Percentiles rank a stretch among this genome's conserved stretches.
These are phyloP conservation scores for Puccinia horiana DNA, from an alignment of 1,284 basidiomycete species.

Conservation along the genomic window DNA sequence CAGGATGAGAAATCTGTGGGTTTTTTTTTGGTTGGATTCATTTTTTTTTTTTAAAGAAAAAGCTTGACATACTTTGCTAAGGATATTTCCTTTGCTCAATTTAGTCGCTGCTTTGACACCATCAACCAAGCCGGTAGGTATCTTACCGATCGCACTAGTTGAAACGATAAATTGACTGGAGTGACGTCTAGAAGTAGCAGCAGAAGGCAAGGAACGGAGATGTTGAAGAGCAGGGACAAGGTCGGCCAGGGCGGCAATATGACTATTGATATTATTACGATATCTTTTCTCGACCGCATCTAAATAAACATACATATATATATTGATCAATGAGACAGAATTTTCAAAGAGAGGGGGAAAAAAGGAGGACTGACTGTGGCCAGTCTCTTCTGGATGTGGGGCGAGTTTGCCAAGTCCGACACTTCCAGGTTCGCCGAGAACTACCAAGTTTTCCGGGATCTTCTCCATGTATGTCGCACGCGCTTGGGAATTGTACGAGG, in stretches of 20 bases:
- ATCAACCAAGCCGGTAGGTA: slow-evolving; percentile 53
- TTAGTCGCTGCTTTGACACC: slow-evolving; percentile 54
- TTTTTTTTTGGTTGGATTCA: too few species aligned
- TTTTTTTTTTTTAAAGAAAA: background rate
- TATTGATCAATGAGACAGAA: background rate
- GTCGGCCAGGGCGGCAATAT: slow-evolving; percentile 53
- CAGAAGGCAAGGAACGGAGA: slow-evolving; percentile 54
- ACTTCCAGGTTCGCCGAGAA: slow-evolving; percentile 5
- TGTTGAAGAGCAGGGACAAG: slow-evolving; percentile 53
- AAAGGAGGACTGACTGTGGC: slow-evolving; percentile 38
- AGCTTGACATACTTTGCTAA: slow-evolving; percentile 50
- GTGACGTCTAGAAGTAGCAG: slow-evolving; percentile 52
- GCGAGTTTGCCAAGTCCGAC: background rate
- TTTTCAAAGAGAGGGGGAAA: background rate
- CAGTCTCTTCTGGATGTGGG: slow-evolving; percentile 28
- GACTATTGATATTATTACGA: slow-evolving; percentile 55
- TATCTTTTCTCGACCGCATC: slow-evolving; percentile 55
- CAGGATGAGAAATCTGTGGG: too few species aligned
- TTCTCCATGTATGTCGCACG: slow-evolving; percentile 29
- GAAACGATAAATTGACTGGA: slow-evolving; percentile 54
- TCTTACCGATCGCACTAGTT: slow-evolving; percentile 51
- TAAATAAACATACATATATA: background rate
- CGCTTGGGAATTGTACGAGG: slow-evolving; percentile 1
- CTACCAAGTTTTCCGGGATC: slow-evolving; percentile 27
- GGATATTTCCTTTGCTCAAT: slow-evolving; percentile 53